Conservation (phyloP, 192 early-diverging fungal genomes). For the Backusella psychrophila region DNA sequence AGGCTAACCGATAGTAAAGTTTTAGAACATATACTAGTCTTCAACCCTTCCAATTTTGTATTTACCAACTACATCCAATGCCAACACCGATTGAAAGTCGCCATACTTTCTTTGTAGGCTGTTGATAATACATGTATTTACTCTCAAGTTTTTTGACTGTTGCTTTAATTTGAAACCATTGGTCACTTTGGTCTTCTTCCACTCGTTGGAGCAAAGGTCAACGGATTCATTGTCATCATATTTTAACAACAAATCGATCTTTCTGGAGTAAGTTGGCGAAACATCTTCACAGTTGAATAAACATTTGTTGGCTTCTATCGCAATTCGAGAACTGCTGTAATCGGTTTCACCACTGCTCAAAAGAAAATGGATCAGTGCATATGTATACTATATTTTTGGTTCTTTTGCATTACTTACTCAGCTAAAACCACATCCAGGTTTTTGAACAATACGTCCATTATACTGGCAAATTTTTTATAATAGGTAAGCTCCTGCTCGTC, state of each 20-base stretch:
- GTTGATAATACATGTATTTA: constrained; percentile 1
- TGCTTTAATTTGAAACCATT: background rate
- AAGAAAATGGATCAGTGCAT: constrained; percentile 1
- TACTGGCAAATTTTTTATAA: background rate
- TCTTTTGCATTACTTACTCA: constrained; percentile 6
- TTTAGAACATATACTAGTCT: too few species aligned
- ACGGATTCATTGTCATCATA: background rate
- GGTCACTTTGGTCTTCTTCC: background rate
- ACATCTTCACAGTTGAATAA: background rate
- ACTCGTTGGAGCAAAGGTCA: background rate
- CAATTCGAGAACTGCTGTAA: background rate
- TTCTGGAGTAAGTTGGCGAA: background rate
- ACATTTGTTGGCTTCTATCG: background rate
- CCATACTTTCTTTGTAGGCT: background rate
- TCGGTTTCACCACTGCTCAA: background rate
- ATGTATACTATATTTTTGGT: background rate
- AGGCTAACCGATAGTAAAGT: too few species aligned
- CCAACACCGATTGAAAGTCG: background rate
- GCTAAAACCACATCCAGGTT: background rate
- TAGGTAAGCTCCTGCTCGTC: background rate
- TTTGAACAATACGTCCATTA: constrained; percentile 2
- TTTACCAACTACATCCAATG: constrained; percentile 3
- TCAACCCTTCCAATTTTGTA: background rate
- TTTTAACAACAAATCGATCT: background rate
- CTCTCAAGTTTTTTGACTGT: background rate